Evolutionary conservation across 371 early-diverging fungal genomes (phyloP), one percentile per base, ranked within the genome.

Genomic region (Mucor irregularis): DNA sequence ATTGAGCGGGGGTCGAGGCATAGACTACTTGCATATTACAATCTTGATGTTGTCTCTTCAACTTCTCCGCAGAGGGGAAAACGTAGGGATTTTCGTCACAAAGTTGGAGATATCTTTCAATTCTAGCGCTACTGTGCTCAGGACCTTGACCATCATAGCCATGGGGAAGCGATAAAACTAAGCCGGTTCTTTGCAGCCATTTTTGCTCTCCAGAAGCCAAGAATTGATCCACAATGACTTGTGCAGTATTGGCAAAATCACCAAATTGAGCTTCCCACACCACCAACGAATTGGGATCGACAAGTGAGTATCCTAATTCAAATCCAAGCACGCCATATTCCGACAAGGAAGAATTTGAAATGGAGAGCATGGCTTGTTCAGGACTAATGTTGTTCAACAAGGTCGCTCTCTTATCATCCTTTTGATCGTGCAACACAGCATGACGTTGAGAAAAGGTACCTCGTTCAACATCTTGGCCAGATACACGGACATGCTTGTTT

Each of bases 261-360:
- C 98, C 98, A 64, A 97, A 93, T 82, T 98, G 98, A 21, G 96
- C 98, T 78, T 98, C 98, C 97, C 97, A 98, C 64, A 97, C 79
- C 24, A 94, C 85, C 30, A 97, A 85, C 38, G 93, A 83, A 69
- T 95, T 89, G 49, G 97, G 97, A 80, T 90, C 89, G 48, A 90
- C 95, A 58, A 96, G 81, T 13, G 94, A 94, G 76, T 94, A 96
- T 35, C 98, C 98, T 14, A 94, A 86, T 76, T 98, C 98, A 66
- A 96, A 98, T 34, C 98, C 98, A 53, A 98, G 84, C 24, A 86
- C 89, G 64, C 96, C 98, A 64, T 83, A 98, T 75, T 98, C 98
- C n/a, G 95, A 94, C 49, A 98, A 81, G 9, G 92, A 92, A 24
- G 95, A 94, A 86, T 98, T 98, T 80, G 83, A 86, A 67, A 97